Evolutionary conservation across 2,329 filamentous ascomycete species (phyloP).

Genomic region (Fusarium incarnatum): DNA sequence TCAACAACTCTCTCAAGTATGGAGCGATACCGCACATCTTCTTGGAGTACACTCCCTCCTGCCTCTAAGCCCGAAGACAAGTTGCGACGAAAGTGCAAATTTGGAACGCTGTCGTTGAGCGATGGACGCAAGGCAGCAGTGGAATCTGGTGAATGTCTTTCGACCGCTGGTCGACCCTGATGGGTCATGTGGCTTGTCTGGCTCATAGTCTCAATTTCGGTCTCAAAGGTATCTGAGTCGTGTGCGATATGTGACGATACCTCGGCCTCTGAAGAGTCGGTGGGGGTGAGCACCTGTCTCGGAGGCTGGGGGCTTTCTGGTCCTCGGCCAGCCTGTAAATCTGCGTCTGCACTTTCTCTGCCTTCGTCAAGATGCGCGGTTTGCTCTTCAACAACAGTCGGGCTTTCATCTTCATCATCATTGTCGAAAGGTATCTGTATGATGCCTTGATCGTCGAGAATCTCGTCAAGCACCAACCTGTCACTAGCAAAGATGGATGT

Average conservation of each 20-base stretch:
- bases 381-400: too few relatives aligned
- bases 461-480: slow-evolving; percentile 6
- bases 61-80: too few relatives aligned
- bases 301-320: too few relatives aligned
- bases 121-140: too few relatives aligned
- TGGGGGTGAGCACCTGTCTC: neutral
- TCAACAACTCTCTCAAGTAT: slow-evolving; percentile 21
- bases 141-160: neutral
- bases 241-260: neutral
- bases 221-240: neutral
- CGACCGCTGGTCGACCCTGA: neutral
- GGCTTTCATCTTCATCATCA: neutral
- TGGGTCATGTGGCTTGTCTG: slow-evolving; percentile 5
- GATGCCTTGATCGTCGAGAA: slow-evolving; percentile 34
- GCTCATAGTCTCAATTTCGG: neutral
- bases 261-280: neutral
- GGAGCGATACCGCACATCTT: slow-evolving; percentile 11
- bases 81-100: too few relatives aligned
- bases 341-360: too few relatives aligned
- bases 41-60: neutral
- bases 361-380: too few relatives aligned
- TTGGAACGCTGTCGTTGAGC: too few relatives aligned
- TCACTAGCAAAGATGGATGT: slow-evolving; percentile 31
- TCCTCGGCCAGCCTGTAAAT: too few relatives aligned
- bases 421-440: slow-evolving; percentile 22